Conservation (phyloP, 1,284 basidiomycete species). For the Inonotus hispidus region DNA sequence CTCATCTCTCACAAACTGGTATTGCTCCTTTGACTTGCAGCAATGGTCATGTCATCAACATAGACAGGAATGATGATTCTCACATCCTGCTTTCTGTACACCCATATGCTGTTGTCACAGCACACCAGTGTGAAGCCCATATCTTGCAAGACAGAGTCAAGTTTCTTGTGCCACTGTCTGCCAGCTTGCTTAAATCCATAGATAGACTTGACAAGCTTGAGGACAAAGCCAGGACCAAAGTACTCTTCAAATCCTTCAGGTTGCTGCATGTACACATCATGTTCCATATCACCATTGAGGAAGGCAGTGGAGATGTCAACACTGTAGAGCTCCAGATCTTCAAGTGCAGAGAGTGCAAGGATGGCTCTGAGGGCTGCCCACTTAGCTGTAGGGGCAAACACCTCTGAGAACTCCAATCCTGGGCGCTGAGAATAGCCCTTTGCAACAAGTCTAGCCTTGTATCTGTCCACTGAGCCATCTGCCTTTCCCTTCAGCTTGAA, state of each 20-base stretch:
- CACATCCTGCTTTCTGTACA: no score
- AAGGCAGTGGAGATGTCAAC: conserved; percentile 34
- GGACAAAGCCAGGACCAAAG: background rate
- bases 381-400: conserved; percentile 32
- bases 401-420: background rate
- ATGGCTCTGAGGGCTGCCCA: conserved; percentile 27
- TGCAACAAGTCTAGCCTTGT: background rate
- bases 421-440: background rate
- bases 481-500: no score
- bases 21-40: no score
- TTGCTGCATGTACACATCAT: conserved; percentile 11
- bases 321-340: conserved; percentile 31
- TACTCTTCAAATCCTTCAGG: conserved; percentile 28
- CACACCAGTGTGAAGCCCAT: no score
- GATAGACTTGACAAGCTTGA: conserved; percentile 25
- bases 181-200: conserved; percentile 28
- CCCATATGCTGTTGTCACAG: no score
- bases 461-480: no score
- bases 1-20: conserved; percentile 13
- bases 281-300: conserved; percentile 28
- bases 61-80: no score
- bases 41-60: no score
- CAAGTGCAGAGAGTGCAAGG: conserved; percentile 25
- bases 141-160: no score
- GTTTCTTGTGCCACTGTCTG: conserved; percentile 23